Percentiles rank a stretch among this genome's conserved stretches.
phyloP scores from a whole-genome alignment of 1,139 yeast genomes.

The Debaryomyces coudertii region DNA sequence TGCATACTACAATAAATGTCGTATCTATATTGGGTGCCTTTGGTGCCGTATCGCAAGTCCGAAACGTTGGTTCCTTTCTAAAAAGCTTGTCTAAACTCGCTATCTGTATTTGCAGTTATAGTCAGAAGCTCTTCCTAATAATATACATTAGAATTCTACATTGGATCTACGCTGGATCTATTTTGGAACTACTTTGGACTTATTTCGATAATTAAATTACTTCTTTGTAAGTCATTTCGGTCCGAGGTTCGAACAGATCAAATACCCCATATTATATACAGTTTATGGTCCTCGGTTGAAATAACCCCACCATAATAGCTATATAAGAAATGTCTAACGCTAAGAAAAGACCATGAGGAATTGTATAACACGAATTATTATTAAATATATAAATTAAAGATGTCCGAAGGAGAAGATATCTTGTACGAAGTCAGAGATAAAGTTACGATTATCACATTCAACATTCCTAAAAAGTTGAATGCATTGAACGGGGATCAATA shows the following conservation, averaged over 20 bases:
- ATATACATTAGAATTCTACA: too few relatives aligned
- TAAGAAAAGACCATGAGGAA: not conserved
- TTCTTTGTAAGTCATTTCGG: not conserved
- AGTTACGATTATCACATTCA: constrained; percentile 68
- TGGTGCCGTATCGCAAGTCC: too few relatives aligned
- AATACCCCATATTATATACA: constrained; percentile 7
- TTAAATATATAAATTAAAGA: not conserved
- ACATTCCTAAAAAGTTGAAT: constrained; percentile 64
- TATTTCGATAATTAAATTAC: too few relatives aligned
- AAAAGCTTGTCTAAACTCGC: too few relatives aligned
- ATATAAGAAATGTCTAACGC: not conserved
- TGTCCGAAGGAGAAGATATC: constrained; percentile 35
- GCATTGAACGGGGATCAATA: constrained; percentile 73
- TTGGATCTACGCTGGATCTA: too few relatives aligned
- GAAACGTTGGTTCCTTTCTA: too few relatives aligned
- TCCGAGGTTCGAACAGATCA: not conserved
- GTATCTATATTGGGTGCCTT: too few relatives aligned
- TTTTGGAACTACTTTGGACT: too few relatives aligned
- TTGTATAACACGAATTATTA: not conserved
- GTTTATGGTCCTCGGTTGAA: constrained; percentile 7
- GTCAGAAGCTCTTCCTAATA: too few relatives aligned
- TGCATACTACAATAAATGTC: too few relatives aligned
- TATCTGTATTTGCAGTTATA: too few relatives aligned
- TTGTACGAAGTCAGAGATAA: constrained; percentile 56
- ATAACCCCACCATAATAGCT: too few relatives aligned